phyloP scores from a whole-genome alignment of 768 basidiomycete genomes.

The Cytidiella melzeri region DNA sequence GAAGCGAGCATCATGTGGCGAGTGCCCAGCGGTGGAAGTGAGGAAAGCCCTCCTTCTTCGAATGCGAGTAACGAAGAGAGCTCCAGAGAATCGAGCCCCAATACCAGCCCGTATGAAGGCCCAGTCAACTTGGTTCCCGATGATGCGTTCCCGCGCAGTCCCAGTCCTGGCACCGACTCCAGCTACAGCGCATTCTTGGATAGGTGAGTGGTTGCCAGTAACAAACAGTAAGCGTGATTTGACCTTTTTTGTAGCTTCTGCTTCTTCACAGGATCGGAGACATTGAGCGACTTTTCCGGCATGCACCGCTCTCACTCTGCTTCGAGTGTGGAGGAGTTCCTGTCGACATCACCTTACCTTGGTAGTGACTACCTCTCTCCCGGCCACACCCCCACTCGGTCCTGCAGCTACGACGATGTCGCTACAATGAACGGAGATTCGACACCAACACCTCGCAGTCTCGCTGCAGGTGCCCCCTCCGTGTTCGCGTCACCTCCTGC shows the following conservation, averaged over 20 bases:
- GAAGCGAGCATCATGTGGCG: constrained; percentile 9
- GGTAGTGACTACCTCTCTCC: constrained; percentile 19
- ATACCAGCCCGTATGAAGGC: constrained; percentile 11
- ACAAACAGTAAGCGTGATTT: constrained; percentile 11
- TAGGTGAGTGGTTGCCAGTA: constrained; percentile 38
- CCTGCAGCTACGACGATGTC: constrained; percentile 27
- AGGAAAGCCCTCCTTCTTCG: constrained; percentile 43
- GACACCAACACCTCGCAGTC: constrained; percentile 23
- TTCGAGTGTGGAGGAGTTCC: constrained; percentile 48
- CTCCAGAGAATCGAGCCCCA: constrained; percentile 24
- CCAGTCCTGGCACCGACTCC: constrained; percentile 15
- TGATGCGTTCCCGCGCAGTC: constrained; percentile 12
- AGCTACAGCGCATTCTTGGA: constrained; percentile 59
- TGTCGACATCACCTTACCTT: constrained; percentile 33
- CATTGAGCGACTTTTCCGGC: constrained; percentile 25
- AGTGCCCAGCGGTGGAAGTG: constrained; percentile 22
- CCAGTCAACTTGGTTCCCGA: constrained; percentile 6
- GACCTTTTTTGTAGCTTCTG: constrained; percentile 49
- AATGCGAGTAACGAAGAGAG: constrained; percentile 33
- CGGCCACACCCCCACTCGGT: constrained; percentile 22
- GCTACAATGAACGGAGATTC: constrained; percentile 21
- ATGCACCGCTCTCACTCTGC: constrained; percentile 41
- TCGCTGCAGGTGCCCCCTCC: constrained; percentile 13
- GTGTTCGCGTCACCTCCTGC: background rate
- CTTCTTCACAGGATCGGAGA: constrained; percentile 66